Conservation (phyloP, 345 rosid species). For the Arabidopsis arenosa region DNA sequence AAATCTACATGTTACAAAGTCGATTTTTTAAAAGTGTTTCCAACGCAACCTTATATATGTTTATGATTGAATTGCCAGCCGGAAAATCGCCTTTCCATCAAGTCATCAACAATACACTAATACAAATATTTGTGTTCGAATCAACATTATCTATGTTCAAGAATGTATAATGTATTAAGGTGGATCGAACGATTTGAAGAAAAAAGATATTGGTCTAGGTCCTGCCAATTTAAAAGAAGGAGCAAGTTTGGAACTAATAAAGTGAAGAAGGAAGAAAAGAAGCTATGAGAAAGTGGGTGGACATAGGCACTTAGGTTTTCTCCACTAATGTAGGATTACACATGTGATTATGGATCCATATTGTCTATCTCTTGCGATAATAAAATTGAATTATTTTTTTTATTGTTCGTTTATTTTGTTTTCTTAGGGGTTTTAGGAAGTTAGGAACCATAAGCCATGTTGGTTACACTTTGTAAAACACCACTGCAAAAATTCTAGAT, state of each 20-base stretch:
- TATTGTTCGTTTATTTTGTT: not conserved
- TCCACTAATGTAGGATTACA: conserved; percentile 72
- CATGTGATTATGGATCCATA: conserved; percentile 60
- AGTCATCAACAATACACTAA: too few species aligned
- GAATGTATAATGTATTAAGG: not conserved
- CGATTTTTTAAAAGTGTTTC: not conserved
- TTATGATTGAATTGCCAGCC: too few species aligned
- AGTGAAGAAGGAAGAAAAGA: not conserved
- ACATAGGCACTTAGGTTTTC: conserved; percentile 52
- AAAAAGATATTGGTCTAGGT: not conserved
- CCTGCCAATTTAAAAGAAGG: not conserved
- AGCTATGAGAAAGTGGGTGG: conserved; percentile 43
- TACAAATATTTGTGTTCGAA: too few species aligned
- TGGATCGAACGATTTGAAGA: not conserved
- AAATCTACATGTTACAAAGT: not conserved
- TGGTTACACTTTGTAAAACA: conserved; percentile 26
- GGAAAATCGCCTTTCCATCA: too few species aligned
- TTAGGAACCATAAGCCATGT: conserved; percentile 28
- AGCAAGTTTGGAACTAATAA: conserved; percentile 1
- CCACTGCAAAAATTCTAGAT: not conserved
- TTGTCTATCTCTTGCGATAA: conserved; percentile 35
- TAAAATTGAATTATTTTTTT: not conserved
- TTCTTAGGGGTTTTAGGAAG: not conserved
- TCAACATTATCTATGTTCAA: not conserved
- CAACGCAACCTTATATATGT: too few species aligned